Conservation (phyloP, 768 basidiomycete genomes). For the Chalciporus pseudorubinellus region DNA sequence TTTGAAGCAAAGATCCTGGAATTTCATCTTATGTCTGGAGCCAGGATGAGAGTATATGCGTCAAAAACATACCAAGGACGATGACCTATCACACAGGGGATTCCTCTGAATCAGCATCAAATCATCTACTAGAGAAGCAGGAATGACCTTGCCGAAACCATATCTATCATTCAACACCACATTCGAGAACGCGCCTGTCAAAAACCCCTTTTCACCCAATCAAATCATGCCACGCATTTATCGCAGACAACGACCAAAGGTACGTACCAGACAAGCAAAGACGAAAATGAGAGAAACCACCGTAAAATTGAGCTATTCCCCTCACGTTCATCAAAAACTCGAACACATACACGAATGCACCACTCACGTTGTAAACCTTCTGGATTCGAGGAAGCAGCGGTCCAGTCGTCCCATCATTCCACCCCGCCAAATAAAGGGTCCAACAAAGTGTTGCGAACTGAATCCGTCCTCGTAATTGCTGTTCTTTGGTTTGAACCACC, state of each 20-base stretch:
- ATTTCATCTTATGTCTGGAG: background rate
- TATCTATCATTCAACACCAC: slow-evolving; percentile 28
- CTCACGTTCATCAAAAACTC: background rate
- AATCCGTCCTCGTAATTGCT: slow-evolving; percentile 21
- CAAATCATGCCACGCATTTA: background rate
- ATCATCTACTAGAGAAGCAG: background rate
- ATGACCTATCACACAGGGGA: slow-evolving; percentile 19
- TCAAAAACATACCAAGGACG: slow-evolving; percentile 21
- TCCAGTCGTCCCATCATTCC: slow-evolving; percentile 40
- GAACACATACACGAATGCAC: background rate
- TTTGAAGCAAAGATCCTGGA: slow-evolving; percentile 29
- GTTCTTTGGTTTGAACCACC: slow-evolving; percentile 17
- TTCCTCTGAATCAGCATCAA: background rate
- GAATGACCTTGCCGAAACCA: slow-evolving; percentile 34
- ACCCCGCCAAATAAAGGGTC: slow-evolving; percentile 35
- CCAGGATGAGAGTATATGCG: background rate
- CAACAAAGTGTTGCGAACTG: slow-evolving; percentile 37
- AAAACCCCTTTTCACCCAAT: slow-evolving; percentile 26
- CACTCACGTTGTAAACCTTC: slow-evolving; percentile 34
- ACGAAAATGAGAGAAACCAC: slow-evolving; percentile 45
- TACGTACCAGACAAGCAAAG: slow-evolving; percentile 37
- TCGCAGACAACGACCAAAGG: background rate
- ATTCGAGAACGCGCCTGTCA: slow-evolving; percentile 33
- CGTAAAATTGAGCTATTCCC: slow-evolving; percentile 36
- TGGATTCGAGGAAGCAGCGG: slow-evolving; percentile 40